These are phyloP conservation scores for Chlamydomonas sp. DNA, from an alignment of 139 green algal species.

Conservation along the genomic window DNA sequence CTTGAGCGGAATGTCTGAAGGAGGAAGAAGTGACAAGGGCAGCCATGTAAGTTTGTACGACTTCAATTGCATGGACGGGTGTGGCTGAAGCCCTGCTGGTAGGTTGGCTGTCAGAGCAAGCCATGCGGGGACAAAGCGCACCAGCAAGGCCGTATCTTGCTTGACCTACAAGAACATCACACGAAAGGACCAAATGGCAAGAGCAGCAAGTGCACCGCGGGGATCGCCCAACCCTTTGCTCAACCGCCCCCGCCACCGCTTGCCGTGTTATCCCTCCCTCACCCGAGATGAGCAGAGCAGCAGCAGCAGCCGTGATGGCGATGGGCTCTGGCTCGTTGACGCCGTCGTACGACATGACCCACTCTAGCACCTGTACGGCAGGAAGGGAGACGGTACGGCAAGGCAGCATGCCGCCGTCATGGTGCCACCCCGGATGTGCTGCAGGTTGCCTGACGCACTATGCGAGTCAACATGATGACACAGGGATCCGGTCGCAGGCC, in stretches of 20 bases:
- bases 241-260: neutral
- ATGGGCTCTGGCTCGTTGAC: slow-evolving; percentile 86
- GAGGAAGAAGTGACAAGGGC: no score
- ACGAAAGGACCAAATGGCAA: neutral
- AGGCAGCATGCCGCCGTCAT: no score
- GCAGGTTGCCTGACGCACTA: no score
- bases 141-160: no score
- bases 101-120: neutral
- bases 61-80: no score
- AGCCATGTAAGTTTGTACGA: no score
- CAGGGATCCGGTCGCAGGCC: no score
- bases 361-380: slow-evolving; percentile 75
- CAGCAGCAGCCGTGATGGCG: slow-evolving; percentile 92
- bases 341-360: slow-evolving; percentile 91
- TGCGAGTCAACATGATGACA: no score
- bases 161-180: no score
- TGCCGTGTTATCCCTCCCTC: neutral
- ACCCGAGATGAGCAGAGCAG: slow-evolving; percentile 86
- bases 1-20: slow-evolving; percentile 82
- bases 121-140: neutral
- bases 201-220: no score
- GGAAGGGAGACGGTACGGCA: neutral
- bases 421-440: no score
- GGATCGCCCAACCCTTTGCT: neutral
- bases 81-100: no score